Evolutionary conservation across 1,139 yeast species (phyloP), one percentile per base, ranked within the genome.

Genomic region (Dujonia santamariae): DNA sequence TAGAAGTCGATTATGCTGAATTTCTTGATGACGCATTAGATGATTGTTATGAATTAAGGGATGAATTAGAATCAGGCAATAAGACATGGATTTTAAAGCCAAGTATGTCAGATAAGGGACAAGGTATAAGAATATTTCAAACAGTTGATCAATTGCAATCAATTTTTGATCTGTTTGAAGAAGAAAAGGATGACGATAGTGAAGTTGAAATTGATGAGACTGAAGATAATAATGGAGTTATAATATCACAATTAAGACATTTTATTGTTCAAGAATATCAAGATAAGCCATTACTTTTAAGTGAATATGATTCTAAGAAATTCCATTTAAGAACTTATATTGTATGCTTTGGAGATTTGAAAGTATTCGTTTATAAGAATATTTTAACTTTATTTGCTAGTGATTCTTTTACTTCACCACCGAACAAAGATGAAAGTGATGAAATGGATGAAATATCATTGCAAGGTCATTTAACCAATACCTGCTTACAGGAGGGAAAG

Each of bases 1-100:
- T 92, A 25, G 97, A 92, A 51, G 78, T 92, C n/a, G 97, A 92
- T 51, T 92, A 86, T 58, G 97, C 97, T 1, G 98, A 92, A 54
- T 92, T 92, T 50, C 64, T 92, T 37, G 97, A 92, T 48, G 98
- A 92, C 53, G 75, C 96, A 0, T 67, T 92, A 30, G 97, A 90
- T 54, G 98, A 92, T 47, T 80, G 86, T 28, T 88, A 84, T 62
- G 98, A 92, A 52, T 67, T 92, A 37, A 66, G 96, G 37, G 82
- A 82, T 30, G 96, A 84, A 45, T 64, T 92, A 24, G 81, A 83
- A 36, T 53, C 58, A 4, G 78, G 77, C 15, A 72, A 69, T n/a
- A 76, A 73, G 44, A 74, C 82, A 36, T 92, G 94, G 90, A 92
- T 92, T 32, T 67, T 92, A 49, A 92, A 92, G 53, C 98, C 98